Base-by-base conservation (phyloP, 1,284 basidiomycete species). In the Mycena citricolor region DNA sequence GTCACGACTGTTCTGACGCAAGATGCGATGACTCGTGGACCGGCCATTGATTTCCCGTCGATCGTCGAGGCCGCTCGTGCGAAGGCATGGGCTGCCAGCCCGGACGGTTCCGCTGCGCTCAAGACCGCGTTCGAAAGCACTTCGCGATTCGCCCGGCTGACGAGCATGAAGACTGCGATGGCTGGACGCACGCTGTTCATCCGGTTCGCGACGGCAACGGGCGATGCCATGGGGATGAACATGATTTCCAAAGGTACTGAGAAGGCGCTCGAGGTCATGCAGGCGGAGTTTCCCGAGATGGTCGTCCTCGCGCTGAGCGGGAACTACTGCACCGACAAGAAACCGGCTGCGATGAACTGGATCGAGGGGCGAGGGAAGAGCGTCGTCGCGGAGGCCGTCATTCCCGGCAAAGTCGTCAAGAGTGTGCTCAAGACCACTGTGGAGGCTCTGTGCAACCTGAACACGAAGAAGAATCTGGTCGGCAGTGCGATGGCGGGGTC, bases 221-320 rank as follows among this genome's bases (percentile, higher is more conserved):
- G 97, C 44, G 97, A 99, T 62, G 97, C 95, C 22, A 99, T 99
- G 95, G 95, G 95, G 24, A 99, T 99, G 97, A 99, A 99, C 74
- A 99, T 99, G 95, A 92, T 94, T 61, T 89, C 86, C 20, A 95
- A 95, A 68, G 94, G 94, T 6, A 93, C 90, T 8, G 97, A 99
- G 70, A 91, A 91, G 68, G 92, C 94, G 16, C 78, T 99, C 14
- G 89, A 88, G 59, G 77, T 77, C 24, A 80, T 99, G 75, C 76
- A 79, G 55, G 73, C 77, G 51, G 70, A 85, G 60, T 99, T 93
- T 76, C 95, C 95, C 4, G 84, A 88, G 44, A 98, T 98, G 94
- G 70, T 84, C 57, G 83, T 94, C n/a, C 77, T 98, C 20, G 90
- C 94, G 11, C 77, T 99, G 8, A 93, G 88, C 4, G 97, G 95